Evolutionary conservation across 495 filamentous ascomycete species (phyloP).

Genomic region (Coniosporium apollinis): DNA sequence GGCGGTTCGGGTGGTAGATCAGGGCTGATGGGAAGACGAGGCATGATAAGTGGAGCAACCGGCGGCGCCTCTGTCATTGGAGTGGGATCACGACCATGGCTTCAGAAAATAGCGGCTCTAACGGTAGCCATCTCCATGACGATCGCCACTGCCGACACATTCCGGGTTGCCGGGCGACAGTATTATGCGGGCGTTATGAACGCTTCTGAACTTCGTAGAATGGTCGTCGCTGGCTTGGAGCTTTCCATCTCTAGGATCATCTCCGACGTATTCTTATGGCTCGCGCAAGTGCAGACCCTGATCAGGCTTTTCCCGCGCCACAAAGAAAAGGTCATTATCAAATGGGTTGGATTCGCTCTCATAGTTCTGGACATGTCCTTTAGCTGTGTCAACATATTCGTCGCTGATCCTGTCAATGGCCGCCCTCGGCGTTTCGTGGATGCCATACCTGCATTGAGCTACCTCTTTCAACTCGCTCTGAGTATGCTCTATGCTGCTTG

Average conservation of each 20-base stretch:
- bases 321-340: conserved; percentile 95
- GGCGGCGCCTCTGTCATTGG: conserved; percentile 55
- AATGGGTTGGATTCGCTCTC: conserved; percentile 90
- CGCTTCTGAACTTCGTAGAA: conserved; percentile 48
- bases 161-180: conserved; percentile 61
- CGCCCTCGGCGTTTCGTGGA: conserved; percentile 62
- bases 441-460: conserved; percentile 83
- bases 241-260: conserved; percentile 79
- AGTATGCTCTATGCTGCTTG: conserved; percentile 85
- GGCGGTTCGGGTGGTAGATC: conserved; percentile 49
- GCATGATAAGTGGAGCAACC: conserved; percentile 59
- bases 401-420: conserved; percentile 34
- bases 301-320: conserved; percentile 92
- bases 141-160: conserved; percentile 81
- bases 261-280: conserved; percentile 89
- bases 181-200: conserved; percentile 59
- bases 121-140: conserved; percentile 83
- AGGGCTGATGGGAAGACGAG: conserved; percentile 64
- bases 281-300: conserved; percentile 90
- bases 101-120: conserved; percentile 87
- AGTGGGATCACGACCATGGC: conserved; percentile 84
- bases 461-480: conserved; percentile 80
- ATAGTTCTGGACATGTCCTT: conserved; percentile 84
- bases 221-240: conserved; percentile 66
- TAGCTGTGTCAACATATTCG: conserved; percentile 73